Conservation (phyloP, 1,284 basidiomycete genomes). For the Schizophyllum commune region DNA sequence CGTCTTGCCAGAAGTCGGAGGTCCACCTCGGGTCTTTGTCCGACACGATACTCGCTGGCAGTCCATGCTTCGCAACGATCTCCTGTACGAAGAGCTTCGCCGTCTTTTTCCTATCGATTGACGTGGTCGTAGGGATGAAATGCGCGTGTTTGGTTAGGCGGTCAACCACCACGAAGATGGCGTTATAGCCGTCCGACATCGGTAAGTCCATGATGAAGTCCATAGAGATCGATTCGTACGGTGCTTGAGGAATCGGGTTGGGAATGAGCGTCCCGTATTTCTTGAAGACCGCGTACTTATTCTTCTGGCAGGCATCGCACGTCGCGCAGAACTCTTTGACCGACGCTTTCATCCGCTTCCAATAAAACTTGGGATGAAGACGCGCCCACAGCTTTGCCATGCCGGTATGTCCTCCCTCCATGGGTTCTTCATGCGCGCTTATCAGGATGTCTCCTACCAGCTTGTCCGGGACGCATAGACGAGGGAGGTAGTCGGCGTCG, state of each 20-base stretch:
- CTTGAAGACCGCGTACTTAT: slow-evolving; percentile 21
- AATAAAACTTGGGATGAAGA: slow-evolving; percentile 16
- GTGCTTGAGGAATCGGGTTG: slow-evolving; percentile 27
- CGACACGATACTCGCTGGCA: slow-evolving; percentile 18
- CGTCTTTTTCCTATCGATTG: slow-evolving; percentile 2
- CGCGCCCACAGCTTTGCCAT: background rate
- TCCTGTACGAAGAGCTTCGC: slow-evolving; percentile 15
- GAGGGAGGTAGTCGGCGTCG: background rate
- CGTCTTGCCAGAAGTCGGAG: slow-evolving; percentile 17
- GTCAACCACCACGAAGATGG: slow-evolving; percentile 23
- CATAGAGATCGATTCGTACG: slow-evolving; percentile 34
- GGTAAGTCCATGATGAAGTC: slow-evolving; percentile 39
- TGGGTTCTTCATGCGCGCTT: background rate
- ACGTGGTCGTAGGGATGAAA: slow-evolving; percentile 24
- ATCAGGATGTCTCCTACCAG: background rate
- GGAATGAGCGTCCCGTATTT: slow-evolving; percentile 27
- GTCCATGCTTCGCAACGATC: slow-evolving; percentile 4
- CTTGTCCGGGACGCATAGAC: slow-evolving; percentile 2
- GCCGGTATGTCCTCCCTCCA: slow-evolving; percentile 1
- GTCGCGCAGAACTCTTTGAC: slow-evolving; percentile 18
- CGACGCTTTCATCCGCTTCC: slow-evolving; percentile 24
- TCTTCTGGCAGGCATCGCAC: slow-evolving; percentile 33
- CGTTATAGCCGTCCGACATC: slow-evolving; percentile 19
- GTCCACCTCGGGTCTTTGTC: slow-evolving; percentile 22
- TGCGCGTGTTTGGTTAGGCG: slow-evolving; percentile 30